These are phyloP conservation scores for Lecanicillium sp. DNA, from an alignment of 2,329 filamentous ascomycete genomes.

Conservation along the genomic window DNA sequence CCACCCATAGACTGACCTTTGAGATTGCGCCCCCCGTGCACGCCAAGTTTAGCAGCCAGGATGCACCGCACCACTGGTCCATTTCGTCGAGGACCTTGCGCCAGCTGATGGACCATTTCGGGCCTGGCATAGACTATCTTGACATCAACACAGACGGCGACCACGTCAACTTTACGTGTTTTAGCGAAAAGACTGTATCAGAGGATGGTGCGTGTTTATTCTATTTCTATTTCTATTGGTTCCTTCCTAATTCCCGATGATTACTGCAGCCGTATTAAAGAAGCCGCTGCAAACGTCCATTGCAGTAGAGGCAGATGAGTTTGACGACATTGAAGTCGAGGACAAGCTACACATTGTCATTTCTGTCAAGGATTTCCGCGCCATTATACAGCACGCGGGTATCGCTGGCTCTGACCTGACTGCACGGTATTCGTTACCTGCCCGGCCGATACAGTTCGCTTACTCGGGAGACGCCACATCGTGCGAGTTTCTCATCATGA, in stretches of 20 bases:
- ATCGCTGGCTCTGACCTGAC: slow-evolving; percentile 58
- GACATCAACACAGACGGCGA: slow-evolving; percentile 70
- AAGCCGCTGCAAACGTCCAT: slow-evolving; percentile 77
- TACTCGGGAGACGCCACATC: slow-evolving; percentile 62
- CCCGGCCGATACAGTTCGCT: slow-evolving; percentile 63
- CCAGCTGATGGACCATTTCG: slow-evolving; percentile 74
- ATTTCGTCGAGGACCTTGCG: slow-evolving; percentile 64
- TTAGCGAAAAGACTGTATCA: slow-evolving; percentile 69
- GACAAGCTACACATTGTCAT: slow-evolving; percentile 72
- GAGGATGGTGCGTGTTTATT: slow-evolving; percentile 34
- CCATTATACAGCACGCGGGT: slow-evolving; percentile 69
- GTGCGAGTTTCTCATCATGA: slow-evolving; percentile 78
- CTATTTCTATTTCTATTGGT: not conserved
- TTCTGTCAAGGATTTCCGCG: slow-evolving; percentile 75
- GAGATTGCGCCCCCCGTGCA: slow-evolving; percentile 68
- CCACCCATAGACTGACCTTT: slow-evolving; percentile 69
- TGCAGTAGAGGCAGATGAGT: slow-evolving; percentile 67
- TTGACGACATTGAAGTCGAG: slow-evolving; percentile 66
- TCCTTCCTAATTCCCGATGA: not conserved
- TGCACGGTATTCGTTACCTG: slow-evolving; percentile 63
- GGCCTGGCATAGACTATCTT: slow-evolving; percentile 70
- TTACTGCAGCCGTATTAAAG: slow-evolving; percentile 57
- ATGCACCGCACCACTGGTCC: slow-evolving; percentile 62
- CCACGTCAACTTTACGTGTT: slow-evolving; percentile 71
- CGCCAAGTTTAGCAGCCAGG: slow-evolving; percentile 62